Percentiles rank a stretch among this genome's conserved stretches.
Evolutionary conservation across 2,329 filamentous ascomycete genomes (phyloP).

Genomic region (Seiridium unicorne): DNA sequence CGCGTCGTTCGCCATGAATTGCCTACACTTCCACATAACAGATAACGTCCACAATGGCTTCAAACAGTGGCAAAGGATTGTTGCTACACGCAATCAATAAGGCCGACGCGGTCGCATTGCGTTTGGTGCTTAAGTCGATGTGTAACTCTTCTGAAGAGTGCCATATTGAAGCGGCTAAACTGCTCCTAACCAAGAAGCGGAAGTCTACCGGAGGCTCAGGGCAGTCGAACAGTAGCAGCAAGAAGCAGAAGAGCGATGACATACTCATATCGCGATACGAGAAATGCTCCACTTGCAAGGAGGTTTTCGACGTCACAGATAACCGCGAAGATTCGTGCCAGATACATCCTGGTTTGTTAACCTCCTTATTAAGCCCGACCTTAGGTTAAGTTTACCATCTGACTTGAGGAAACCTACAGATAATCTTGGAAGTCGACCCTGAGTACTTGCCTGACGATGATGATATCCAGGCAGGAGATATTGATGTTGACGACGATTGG

Average conservation of each 20-base stretch:
- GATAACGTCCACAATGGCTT: no score
- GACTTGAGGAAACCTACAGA: not conserved
- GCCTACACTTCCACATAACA: no score
- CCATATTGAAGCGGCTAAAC: not conserved
- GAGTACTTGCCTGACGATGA: constrained; percentile 4
- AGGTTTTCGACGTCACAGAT: constrained; percentile 2
- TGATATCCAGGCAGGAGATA: not conserved
- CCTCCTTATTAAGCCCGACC: not conserved
- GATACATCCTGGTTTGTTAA: not conserved
- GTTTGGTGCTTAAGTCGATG: not conserved
- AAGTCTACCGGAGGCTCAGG: not conserved
- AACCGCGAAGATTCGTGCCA: not conserved
- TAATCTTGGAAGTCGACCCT: not conserved
- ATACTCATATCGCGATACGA: not conserved
- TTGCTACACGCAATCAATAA: constrained; percentile 1
- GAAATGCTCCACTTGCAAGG: not conserved
- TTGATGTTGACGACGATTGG: constrained; percentile 5
- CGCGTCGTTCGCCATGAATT: no score
- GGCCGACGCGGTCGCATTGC: not conserved
- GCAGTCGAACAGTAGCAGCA: not conserved
- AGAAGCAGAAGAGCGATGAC: not conserved
- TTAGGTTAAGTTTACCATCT: not conserved
- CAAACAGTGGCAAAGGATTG: no score
- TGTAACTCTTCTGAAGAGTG: constrained; percentile 1
- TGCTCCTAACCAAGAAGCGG: not conserved